These are phyloP conservation scores for Cynara cardunculus DNA, from an alignment of 129 eudicot genomes.

Conservation along the genomic window DNA sequence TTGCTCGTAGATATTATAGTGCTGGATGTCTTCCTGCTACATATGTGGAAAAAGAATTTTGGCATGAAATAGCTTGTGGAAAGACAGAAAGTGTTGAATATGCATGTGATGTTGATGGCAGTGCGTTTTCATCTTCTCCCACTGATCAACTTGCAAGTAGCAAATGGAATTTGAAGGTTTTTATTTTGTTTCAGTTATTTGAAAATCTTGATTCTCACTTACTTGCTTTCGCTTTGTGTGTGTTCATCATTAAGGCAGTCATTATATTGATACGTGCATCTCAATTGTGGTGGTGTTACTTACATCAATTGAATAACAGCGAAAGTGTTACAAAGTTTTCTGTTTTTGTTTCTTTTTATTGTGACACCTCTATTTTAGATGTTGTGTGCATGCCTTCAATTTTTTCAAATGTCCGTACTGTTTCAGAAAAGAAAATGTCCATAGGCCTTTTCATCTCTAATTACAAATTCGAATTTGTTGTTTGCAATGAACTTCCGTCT, in stretches of 20 bases:
- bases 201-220: neutral
- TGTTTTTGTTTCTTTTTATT: neutral
- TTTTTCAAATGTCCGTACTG: neutral
- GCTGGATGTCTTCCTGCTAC: conserved; percentile 89
- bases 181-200: conserved; percentile 12
- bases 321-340: neutral
- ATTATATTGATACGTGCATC: neutral
- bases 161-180: conserved; percentile 96
- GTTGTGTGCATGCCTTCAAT: neutral
- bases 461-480: neutral
- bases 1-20: conserved; percentile 86
- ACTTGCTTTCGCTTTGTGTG: neutral
- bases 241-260: neutral
- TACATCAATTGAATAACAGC: neutral
- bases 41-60: conserved; percentile 92
- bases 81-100: conserved; percentile 93
- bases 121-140: conserved; percentile 97
- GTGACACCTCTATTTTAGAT: neutral
- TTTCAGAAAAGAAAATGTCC: neutral
- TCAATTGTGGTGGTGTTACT: neutral
- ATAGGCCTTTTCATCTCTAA: neutral
- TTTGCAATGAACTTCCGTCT: neutral
- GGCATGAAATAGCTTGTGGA: conserved; percentile 93
- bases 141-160: conserved; percentile 89
- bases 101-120: conserved; percentile 99